A percentile compares a stretch with the other conserved stretches of the same genome.
Evolutionary conservation across 1,139 yeast genomes (phyloP).

Genomic region (Pichia sorboxylosa): DNA sequence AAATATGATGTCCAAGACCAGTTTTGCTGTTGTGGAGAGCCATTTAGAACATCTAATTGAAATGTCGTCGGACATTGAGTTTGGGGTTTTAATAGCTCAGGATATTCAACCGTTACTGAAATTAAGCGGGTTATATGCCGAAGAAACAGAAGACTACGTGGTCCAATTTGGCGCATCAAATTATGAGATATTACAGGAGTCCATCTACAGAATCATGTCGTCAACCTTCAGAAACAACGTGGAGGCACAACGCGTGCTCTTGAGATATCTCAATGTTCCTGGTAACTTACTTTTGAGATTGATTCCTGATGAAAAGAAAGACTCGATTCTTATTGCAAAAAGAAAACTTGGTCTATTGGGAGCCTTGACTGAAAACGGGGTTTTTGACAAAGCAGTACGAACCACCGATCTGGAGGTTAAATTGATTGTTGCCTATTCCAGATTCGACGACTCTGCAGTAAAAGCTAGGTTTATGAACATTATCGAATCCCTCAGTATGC

Average conservation of each 20-base stretch:
- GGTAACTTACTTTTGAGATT: conserved; percentile 12
- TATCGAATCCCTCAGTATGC: conserved; percentile 27
- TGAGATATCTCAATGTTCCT: conserved; percentile 11
- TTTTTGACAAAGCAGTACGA: conserved; percentile 10
- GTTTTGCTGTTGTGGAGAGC: conserved; percentile 3
- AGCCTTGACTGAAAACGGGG: conserved; percentile 14
- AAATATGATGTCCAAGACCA: not conserved
- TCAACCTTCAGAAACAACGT: conserved; percentile 63
- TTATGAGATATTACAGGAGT: conserved; percentile 28
- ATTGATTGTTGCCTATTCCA: conserved; percentile 13
- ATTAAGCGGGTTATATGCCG: conserved; percentile 15
- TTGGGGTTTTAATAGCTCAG: conserved; percentile 35
- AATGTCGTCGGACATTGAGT: conserved; percentile 53
- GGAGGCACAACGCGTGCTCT: conserved; percentile 35
- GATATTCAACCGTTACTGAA: conserved; percentile 15
- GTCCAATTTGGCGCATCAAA: conserved; percentile 9
- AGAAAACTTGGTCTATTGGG: conserved; percentile 21
- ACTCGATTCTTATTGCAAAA: conserved; percentile 8
- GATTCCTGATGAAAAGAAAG: conserved; percentile 2
- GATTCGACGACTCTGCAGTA: conserved; percentile 18
- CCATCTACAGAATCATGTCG: conserved; percentile 39
- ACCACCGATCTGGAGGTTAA: conserved; percentile 7
- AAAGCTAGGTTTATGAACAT: conserved; percentile 30
- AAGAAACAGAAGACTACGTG: conserved; percentile 1
- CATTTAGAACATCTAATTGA: conserved; percentile 44